These are phyloP conservation scores for Wickerhamomyces chambardii DNA, from an alignment of 805 yeast genomes.

Conservation along the genomic window DNA sequence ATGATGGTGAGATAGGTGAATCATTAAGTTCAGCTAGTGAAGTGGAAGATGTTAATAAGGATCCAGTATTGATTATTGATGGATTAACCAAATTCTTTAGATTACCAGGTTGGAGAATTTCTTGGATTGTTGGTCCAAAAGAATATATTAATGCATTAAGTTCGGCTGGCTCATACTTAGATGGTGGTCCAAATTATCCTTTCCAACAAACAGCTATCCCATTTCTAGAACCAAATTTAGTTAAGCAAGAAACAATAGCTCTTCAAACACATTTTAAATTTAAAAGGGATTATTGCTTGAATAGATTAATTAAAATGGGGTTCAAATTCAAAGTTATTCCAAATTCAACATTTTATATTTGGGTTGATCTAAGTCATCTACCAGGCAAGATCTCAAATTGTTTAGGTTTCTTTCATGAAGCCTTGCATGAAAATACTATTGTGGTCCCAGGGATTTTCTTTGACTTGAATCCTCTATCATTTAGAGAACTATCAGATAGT, in stretches of 20 bases:
- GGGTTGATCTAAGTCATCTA: conserved; percentile 47
- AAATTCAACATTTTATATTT: conserved; percentile 48
- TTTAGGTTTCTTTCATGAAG: conserved; percentile 55
- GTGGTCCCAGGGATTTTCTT: conserved; percentile 58
- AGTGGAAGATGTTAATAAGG: conserved; percentile 45
- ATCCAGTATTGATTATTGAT: conserved; percentile 51
- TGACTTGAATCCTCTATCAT: conserved; percentile 44
- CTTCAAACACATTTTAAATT: conserved; percentile 45
- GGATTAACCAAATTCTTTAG: conserved; percentile 55
- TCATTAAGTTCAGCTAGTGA: conserved; percentile 40
- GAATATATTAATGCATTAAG: conserved; percentile 45
- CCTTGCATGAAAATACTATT: conserved; percentile 48
- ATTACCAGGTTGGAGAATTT: conserved; percentile 56
- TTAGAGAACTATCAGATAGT: conserved; percentile 40
- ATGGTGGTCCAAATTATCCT: conserved; percentile 55
- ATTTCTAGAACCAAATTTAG: conserved; percentile 41
- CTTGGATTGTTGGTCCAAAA: conserved; percentile 58
- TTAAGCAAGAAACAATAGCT: conserved; percentile 44
- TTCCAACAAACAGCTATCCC: conserved; percentile 53
- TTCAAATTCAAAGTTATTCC: conserved; percentile 41
- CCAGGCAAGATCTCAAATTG: conserved; percentile 50
- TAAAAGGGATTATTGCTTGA: conserved; percentile 47
- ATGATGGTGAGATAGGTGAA: conserved; percentile 44
- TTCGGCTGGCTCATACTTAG: conserved; percentile 51
- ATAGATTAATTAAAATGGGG: conserved; percentile 42